Evolutionary conservation across 306 rosid genomes (phyloP), one percentile per base, ranked within the genome.

Genomic region (Citrullus colocynthis): DNA sequence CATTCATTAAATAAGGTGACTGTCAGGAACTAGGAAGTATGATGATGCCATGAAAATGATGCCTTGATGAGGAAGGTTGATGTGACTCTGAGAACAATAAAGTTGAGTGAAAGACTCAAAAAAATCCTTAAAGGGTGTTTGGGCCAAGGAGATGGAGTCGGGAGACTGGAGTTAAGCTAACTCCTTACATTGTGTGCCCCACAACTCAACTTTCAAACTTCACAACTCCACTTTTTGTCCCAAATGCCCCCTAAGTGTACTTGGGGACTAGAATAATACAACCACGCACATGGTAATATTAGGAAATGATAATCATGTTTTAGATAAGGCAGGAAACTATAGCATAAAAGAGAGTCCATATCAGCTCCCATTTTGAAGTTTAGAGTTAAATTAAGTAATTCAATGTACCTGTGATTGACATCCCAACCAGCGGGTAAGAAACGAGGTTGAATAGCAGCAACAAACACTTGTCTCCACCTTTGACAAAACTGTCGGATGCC

Each of bases 351-450:
- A 32, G 61, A 18, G 6, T n/a, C 8, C 42, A 71, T 45, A 71
- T 71, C 59, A 14, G 65, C 55, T 76, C 54, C 24, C 20, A 56
- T 57, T 37, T 59, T 41, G 52, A 57, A n/a, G 32, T 11, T 37
- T 16, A 32, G 34, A 37, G 55, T 28, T 57, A 44, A 21, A 28
- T 48, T 48, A 28, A 73, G 45, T 73, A 30, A 49, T 73, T 81
- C 42, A 82, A 75, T 74, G 76, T 89, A 92, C 99, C 96, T 95
- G 96, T 92, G 99, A 74, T 84, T 95, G 74, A 95, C 83, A 82
- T 95, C 96, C 97, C 99, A 92, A 73, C 99, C 97, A 34, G 81
- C 84, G 77, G 97, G 99, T 76, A 89, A 89, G 85, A 92, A 95
- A 76, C 89, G 97, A 45, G 99, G 99, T 21, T 86, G 88, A 71